These are phyloP conservation scores for Cytospora piceicola DNA, from an alignment of 2,329 filamentous ascomycete species.

Conservation along the genomic window DNA sequence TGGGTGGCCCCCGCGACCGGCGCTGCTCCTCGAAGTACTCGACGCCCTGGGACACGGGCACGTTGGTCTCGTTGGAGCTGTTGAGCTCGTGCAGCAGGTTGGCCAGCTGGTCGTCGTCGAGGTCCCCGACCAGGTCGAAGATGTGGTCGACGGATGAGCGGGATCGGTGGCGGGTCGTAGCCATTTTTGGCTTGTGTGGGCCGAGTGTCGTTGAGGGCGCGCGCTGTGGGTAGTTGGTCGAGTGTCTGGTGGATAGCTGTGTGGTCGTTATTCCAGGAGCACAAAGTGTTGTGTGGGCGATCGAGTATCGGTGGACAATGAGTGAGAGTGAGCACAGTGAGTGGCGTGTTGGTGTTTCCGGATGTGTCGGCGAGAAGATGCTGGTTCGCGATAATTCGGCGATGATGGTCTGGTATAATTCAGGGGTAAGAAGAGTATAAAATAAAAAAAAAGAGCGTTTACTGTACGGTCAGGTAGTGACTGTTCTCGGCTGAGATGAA, in stretches of 20 bases:
- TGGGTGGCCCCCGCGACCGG: constrained; percentile 2
- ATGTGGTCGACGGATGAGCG: constrained; percentile 38
- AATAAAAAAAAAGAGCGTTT: constrained; percentile 7
- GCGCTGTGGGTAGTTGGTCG: not conserved
- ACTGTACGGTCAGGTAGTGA: constrained; percentile 5
- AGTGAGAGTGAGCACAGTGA: no score
- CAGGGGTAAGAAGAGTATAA: not conserved
- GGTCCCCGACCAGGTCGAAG: constrained; percentile 36
- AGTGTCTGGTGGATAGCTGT: not conserved
- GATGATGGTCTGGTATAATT: not conserved
- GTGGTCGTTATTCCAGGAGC: no score
- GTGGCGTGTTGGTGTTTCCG: not conserved
- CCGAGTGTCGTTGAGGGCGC: not conserved
- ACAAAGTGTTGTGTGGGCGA: not conserved
- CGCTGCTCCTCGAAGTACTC: constrained; percentile 35
- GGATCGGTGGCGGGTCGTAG: constrained; percentile 35
- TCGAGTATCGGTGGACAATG: not conserved
- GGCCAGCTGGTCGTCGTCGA: constrained; percentile 38
- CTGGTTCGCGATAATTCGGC: not conserved
- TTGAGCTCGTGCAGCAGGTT: constrained; percentile 37
- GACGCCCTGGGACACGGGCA: constrained; percentile 37
- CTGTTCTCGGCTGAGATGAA: constrained; percentile 2
- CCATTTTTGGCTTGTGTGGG: constrained; percentile 23
- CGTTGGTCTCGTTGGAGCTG: constrained; percentile 35
- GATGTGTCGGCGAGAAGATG: not conserved